phyloP scores from a whole-genome alignment of 257 asterid species.

The Solanum medicagineum region DNA sequence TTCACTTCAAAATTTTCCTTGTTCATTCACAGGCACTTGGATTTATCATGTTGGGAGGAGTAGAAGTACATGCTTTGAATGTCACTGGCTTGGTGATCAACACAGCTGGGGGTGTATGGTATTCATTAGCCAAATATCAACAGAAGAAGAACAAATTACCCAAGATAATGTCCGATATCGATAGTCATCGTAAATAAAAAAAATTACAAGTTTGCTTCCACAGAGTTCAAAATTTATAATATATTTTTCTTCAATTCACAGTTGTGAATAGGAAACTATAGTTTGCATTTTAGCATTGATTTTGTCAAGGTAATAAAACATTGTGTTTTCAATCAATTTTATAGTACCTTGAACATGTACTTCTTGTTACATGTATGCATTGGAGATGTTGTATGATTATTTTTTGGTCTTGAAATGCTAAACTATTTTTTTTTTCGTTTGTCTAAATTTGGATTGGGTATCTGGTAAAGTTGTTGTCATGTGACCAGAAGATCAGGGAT shows the following conservation, averaged over 20 bases:
- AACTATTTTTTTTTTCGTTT: neutral
- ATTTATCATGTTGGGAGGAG: constrained; percentile 79
- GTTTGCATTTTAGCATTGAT: neutral
- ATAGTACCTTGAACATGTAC: neutral
- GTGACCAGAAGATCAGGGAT: too few relatives aligned
- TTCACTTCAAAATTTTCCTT: neutral
- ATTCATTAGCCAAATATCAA: constrained; percentile 69
- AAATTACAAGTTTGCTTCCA: neutral
- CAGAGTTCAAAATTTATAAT: neutral
- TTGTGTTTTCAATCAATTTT: neutral
- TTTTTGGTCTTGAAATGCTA: neutral
- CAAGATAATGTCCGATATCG: constrained; percentile 37
- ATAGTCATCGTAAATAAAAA: constrained; percentile 32
- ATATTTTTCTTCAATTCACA: neutral
- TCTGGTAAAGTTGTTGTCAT: too few relatives aligned
- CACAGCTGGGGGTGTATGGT: constrained; percentile 91
- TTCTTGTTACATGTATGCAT: neutral
- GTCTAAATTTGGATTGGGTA: neutral
- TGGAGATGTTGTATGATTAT: neutral
- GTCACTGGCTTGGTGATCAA: constrained; percentile 77
- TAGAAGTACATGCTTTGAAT: constrained; percentile 72
- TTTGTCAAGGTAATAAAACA: neutral
- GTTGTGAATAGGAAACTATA: neutral
- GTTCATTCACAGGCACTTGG: constrained; percentile 50
- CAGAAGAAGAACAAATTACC: constrained; percentile 66